Evolutionary conservation across 2,329 filamentous ascomycete genomes (phyloP).

Genomic region (Ascochyta rabiei): DNA sequence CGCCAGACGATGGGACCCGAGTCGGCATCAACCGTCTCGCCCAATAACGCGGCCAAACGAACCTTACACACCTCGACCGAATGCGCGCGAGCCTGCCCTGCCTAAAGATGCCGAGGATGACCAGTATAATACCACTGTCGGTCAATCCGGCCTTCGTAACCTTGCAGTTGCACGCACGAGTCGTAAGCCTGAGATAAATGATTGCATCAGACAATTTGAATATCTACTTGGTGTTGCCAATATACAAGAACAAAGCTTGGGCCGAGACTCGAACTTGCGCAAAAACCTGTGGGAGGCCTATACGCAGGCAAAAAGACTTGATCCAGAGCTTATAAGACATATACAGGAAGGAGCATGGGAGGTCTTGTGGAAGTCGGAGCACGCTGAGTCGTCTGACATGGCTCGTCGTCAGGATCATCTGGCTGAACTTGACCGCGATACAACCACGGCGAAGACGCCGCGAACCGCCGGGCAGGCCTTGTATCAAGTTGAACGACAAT

Average conservation of each 20-base stretch:
- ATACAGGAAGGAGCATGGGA: constrained; percentile 43
- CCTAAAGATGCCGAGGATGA: not conserved
- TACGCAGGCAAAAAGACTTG: constrained; percentile 23
- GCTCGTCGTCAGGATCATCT: constrained; percentile 26
- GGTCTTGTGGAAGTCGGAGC: constrained; percentile 41
- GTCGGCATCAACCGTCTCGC: constrained; percentile 14
- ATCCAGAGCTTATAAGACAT: constrained; percentile 21
- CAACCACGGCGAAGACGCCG: constrained; percentile 23
- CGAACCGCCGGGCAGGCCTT: constrained; percentile 29
- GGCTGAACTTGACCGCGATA: constrained; percentile 36
- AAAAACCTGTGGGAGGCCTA: constrained; percentile 43
- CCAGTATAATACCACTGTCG: not conserved
- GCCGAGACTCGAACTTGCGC: not conserved
- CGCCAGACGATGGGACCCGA: constrained; percentile 36
- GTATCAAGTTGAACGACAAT: constrained; percentile 36
- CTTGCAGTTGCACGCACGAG: not conserved
- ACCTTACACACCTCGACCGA: not conserved
- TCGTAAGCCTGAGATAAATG: not conserved
- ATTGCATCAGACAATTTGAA: constrained; percentile 17
- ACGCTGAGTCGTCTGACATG: constrained; percentile 16
- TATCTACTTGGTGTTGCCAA: constrained; percentile 21
- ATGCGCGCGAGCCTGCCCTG: not conserved
- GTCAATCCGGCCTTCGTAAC: not conserved
- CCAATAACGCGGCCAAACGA: constrained; percentile 5
- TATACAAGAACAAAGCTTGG: constrained; percentile 1